A percentile compares a stretch with the other conserved stretches of the same genome.
phyloP scores from a whole-genome alignment of 305 asterid genomes.

The Andrographis paniculata region DNA sequence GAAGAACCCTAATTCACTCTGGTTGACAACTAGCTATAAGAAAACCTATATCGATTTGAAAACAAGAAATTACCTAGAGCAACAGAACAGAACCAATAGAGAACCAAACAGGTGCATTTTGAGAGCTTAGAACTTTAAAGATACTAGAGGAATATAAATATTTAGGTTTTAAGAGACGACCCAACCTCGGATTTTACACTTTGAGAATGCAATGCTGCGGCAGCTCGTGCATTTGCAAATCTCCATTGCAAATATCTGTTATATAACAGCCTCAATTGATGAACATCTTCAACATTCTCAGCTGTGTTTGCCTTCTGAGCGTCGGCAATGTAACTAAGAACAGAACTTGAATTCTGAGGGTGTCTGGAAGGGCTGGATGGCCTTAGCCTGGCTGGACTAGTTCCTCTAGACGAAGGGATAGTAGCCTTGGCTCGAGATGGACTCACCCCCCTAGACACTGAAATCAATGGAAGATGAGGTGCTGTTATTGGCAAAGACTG shows the following conservation, averaged over 20 bases:
- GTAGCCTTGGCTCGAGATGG: slow-evolving; percentile 48
- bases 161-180: slow-evolving; percentile 3
- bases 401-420: slow-evolving; percentile 51
- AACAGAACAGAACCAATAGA: neutral
- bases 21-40: slow-evolving; percentile 2
- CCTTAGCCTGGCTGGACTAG: slow-evolving; percentile 69
- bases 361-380: slow-evolving; percentile 78
- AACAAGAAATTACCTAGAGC: no score
- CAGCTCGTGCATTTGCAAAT: slow-evolving; percentile 53
- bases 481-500: slow-evolving; percentile 31
- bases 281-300: slow-evolving; percentile 71
- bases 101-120: neutral
- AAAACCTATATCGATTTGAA: no score
- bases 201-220: slow-evolving; percentile 40
- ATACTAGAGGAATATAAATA: slow-evolving; percentile 8
- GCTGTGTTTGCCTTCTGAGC: slow-evolving; percentile 63
- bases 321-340: slow-evolving; percentile 73
- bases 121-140: neutral
- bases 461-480: slow-evolving; percentile 44
- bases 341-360: slow-evolving; percentile 55
- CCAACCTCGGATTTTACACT: slow-evolving; percentile 70
- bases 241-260: slow-evolving; percentile 90
- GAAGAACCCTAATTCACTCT: slow-evolving; percentile 2
- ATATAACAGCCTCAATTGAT: slow-evolving; percentile 63
- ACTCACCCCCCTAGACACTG: slow-evolving; percentile 59